Evolutionary conservation across 192 early-diverging fungal species (phyloP), one percentile per base, ranked within the genome.

Genomic region (Funneliformis mosseae): DNA sequence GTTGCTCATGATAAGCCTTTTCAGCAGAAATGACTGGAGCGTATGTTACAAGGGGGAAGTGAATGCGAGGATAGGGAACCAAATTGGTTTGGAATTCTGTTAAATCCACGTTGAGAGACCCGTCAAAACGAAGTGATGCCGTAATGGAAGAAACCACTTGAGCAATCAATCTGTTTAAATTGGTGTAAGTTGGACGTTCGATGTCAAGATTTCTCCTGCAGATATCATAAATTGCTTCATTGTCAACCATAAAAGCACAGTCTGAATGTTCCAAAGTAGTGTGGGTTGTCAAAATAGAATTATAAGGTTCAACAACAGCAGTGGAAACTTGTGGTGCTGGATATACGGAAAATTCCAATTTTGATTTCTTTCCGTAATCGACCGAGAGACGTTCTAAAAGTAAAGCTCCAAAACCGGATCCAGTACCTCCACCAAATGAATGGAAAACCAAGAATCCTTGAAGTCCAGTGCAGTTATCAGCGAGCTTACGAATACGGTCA

Each of bases 281-380:
- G 90, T 99, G 97, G 66, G 97, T 99, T 86, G 97, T 98, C 89
- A 99, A 88, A 87, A 99, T 98, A 79, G 97, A 98, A 93, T 99
- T 97, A 91, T 97, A 98, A 75, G 97, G 97, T 89, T 98, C 97
- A 55, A 99, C 96, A 74, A 98, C 96, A 8, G 96, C 93, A 79
- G 97, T 99, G 81, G 97, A 94, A 69, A 99, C 94, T 87, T 96
- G 96, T 73, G 97, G 97, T 55, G 97, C 97, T 16, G 97, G 97
- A 91, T 99, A 99, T 48, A 99, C 96, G 6, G 96, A 97, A 90
- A 98, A 99, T 91, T 99, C 97, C 83, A 99, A 94, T 93, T 99
- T 99, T 86, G 97, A 98, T 93, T 99, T 99, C 88, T 99, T 99
- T 87, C 98, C 97, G 88, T 99, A 99, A 91, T 99, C 98, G 75